These are phyloP conservation scores for Cercophora scortea DNA, from an alignment of 495 filamentous ascomycete genomes.

Conservation along the genomic window DNA sequence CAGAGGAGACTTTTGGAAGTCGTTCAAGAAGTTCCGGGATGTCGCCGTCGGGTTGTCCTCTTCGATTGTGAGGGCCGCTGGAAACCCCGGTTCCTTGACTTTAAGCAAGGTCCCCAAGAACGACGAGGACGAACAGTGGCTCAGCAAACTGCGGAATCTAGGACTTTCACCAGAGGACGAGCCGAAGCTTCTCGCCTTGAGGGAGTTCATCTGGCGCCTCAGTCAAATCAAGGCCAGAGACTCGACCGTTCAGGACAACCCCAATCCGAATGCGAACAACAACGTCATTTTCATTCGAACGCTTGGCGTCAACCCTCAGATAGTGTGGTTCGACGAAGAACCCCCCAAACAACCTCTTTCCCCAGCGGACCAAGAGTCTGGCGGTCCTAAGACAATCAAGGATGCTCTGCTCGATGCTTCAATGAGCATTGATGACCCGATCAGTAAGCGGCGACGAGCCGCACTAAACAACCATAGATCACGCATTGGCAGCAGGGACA, in stretches of 20 bases:
- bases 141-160: conserved; percentile 71
- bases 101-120: conserved; percentile 54
- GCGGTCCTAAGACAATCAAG: conserved; percentile 65
- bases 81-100: conserved; percentile 23
- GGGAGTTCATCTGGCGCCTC: conserved; percentile 88
- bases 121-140: conserved; percentile 96
- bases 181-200: conserved; percentile 74
- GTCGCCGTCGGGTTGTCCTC: conserved; percentile 54
- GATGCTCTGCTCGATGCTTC: conserved; percentile 91
- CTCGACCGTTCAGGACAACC: conserved; percentile 20
- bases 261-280: conserved; percentile 37
- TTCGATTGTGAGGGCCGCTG: conserved; percentile 15
- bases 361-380: conserved; percentile 22
- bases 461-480: conserved; percentile 45
- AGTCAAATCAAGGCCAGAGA: conserved; percentile 61
- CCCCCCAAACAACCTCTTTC: conserved; percentile 19
- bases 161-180: conserved; percentile 84
- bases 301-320: conserved; percentile 70
- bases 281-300: conserved; percentile 62
- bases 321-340: conserved; percentile 81
- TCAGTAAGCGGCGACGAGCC: conserved; percentile 49
- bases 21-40: conserved; percentile 54
- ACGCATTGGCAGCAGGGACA: conserved; percentile 32
- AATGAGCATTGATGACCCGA: conserved; percentile 68
- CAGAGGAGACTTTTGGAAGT: conserved; percentile 78